Evolutionary conservation across 805 yeast species (phyloP), one percentile per base, ranked within the genome.

Genomic region (Yarrowia yakushimensis): DNA sequence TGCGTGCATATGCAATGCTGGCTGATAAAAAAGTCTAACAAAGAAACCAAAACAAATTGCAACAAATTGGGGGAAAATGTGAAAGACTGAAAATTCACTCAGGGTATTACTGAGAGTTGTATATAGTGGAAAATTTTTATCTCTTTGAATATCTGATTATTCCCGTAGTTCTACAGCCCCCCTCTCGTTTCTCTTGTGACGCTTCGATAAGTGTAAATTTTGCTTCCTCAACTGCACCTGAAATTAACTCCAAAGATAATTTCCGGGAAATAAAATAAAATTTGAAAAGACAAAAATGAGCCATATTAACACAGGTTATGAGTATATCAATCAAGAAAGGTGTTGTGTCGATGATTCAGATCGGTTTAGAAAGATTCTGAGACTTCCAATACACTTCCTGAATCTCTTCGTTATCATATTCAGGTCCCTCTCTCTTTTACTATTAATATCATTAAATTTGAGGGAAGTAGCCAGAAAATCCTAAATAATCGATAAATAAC

Each of bases 151-250:
- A 15, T 15, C n/a, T 1, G 13, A 13, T 15, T 4, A 31, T 15
- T 31, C 7, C 1, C 5, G 17, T 1, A 31, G 8, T 5, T 15
- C 5, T 13, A 15, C 2, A 7, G 4, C n/a, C n/a, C 10, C 23
- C 6, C 30, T 25, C 28, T 10, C 31, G 31, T 17, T n/a, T 11
- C 48, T 34, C 52, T 42, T 27, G 34, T 18, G 36, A 45, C 52
- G 52, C 52, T 45, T 28, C 34, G 52, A 45, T 45, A 45, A 45
- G 52, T 30, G 52, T 45, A 45, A 45, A n/a, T 11, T 30, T 18
- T 45, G 28, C 45, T 12, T 23, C 15, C 22, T 36, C 41, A n/a
- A 4, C 7, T 17, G 15, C 10, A 25, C 27, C 18, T 8, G 12
- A 8, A 15, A 4, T 17, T 17, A 27, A 27, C 20, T 11, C 15